phyloP scores from a whole-genome alignment of 1,139 yeast genomes.

The Arxiozyma bovina region DNA sequence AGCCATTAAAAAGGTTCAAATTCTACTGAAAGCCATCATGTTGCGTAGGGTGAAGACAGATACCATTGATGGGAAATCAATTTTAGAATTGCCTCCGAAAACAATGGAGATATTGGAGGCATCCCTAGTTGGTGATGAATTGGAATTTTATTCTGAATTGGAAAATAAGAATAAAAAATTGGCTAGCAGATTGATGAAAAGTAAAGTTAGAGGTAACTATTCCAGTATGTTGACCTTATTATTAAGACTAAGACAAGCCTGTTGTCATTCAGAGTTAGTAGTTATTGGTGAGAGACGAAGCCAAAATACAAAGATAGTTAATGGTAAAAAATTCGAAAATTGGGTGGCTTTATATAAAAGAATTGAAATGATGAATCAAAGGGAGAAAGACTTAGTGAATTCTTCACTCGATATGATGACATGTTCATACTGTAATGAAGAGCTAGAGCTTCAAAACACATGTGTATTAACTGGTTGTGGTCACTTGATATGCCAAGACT shows the following conservation, averaged over 20 bases:
- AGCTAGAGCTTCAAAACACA: constrained; percentile 41
- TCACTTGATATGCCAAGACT: constrained; percentile 56
- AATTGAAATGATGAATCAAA: constrained; percentile 21
- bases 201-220: constrained; percentile 37
- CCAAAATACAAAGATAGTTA: constrained; percentile 24
- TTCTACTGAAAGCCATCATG: constrained; percentile 65
- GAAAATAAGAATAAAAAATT: constrained; percentile 50
- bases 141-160: constrained; percentile 48
- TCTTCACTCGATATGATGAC: constrained; percentile 27
- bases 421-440: constrained; percentile 66
- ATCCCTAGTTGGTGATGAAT: constrained; percentile 44
- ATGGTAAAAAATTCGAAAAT: constrained; percentile 26
- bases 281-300: constrained; percentile 50
- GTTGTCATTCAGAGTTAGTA: constrained; percentile 75
- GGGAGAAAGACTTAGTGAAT: constrained; percentile 26
- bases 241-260: constrained; percentile 79
- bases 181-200: constrained; percentile 39
- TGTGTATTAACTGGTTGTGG: constrained; percentile 55
- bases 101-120: constrained; percentile 41
- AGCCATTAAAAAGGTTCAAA: constrained; percentile 60
- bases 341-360: constrained; percentile 26
- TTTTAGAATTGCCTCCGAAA: constrained; percentile 63
- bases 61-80: constrained; percentile 70
- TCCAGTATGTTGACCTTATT: constrained; percentile 63
- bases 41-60: constrained; percentile 72